These are phyloP conservation scores for Chloroidium sp. DNA, from an alignment of 163 green algal species.

Conservation along the genomic window DNA sequence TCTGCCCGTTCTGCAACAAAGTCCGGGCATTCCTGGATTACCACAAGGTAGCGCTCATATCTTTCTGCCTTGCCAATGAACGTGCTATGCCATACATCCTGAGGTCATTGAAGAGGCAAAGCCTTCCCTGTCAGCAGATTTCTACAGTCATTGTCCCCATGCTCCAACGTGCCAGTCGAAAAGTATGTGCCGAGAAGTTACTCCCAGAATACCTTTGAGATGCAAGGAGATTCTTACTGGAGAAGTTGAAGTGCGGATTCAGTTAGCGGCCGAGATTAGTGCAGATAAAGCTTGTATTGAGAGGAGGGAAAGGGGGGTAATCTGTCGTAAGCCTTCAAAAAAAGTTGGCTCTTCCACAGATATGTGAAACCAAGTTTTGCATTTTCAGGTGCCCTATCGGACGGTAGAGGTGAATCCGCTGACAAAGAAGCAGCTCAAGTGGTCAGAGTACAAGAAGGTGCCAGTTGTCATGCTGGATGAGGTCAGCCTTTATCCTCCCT, in stretches of 20 bases:
- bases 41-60: slow-evolving; percentile 50
- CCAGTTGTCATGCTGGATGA: slow-evolving; percentile 75
- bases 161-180: background rate
- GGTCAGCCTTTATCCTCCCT: too few species aligned
- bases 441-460: slow-evolving; percentile 88
- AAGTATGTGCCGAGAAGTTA: too few species aligned
- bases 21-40: slow-evolving; percentile 95
- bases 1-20: slow-evolving; percentile 99
- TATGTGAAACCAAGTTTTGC: background rate
- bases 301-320: too few species aligned
- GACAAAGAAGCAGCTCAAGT: slow-evolving; percentile 89
- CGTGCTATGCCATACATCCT: background rate
- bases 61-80: background rate
- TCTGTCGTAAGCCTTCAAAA: too few species aligned
- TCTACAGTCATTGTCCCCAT: background rate
- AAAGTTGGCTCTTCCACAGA: too few species aligned
- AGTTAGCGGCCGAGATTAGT: too few species aligned
- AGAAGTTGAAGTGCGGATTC: too few species aligned
- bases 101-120: background rate
- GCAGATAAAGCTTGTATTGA: too few species aligned
- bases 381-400: slow-evolving; percentile 77
- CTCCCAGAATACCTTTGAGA: too few species aligned
- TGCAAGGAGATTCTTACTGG: too few species aligned
- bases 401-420: slow-evolving; percentile 94
- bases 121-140: background rate